Evolutionary conservation across 345 rosid species (phyloP).

Genomic region (Hibiscus mutabilis): DNA sequence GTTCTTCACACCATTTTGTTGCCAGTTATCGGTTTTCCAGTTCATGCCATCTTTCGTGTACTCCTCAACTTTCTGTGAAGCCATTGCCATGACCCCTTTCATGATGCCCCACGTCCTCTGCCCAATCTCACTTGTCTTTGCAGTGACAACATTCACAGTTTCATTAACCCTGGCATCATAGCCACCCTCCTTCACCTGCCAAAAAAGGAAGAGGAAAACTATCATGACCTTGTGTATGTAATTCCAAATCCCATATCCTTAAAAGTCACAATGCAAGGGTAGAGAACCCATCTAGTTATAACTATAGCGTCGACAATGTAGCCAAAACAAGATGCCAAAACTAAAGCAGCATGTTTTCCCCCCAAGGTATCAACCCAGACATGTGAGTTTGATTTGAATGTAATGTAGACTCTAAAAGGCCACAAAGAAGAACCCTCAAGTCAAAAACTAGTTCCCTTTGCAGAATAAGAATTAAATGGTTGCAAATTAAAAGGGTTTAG

Average conservation of each 20-base stretch:
- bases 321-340: background rate
- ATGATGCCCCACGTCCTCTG: slow-evolving; percentile 96
- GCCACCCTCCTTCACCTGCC: slow-evolving; percentile 89
- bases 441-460: background rate
- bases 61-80: slow-evolving; percentile 87
- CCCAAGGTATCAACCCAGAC: background rate
- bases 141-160: slow-evolving; percentile 81
- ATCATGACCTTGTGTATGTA: background rate
- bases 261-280: background rate
- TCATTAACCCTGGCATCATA: slow-evolving; percentile 85
- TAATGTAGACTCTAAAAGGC: background rate
- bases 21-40: slow-evolving; percentile 52
- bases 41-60: slow-evolving; percentile 62
- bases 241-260: background rate
- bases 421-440: background rate
- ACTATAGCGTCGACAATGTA: background rate
- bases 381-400: background rate
- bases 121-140: slow-evolving; percentile 92
- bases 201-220: slow-evolving; percentile 4
- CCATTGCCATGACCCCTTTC: slow-evolving; percentile 93
- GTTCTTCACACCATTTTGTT: slow-evolving; percentile 46
- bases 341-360: background rate
- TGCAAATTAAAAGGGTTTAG: background rate
- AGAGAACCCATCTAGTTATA: background rate
- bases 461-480: background rate